A percentile compares a stretch with the other conserved stretches of the same genome.
phyloP scores from a whole-genome alignment of 495 filamentous ascomycete genomes.

The Penicillium antarcticum region DNA sequence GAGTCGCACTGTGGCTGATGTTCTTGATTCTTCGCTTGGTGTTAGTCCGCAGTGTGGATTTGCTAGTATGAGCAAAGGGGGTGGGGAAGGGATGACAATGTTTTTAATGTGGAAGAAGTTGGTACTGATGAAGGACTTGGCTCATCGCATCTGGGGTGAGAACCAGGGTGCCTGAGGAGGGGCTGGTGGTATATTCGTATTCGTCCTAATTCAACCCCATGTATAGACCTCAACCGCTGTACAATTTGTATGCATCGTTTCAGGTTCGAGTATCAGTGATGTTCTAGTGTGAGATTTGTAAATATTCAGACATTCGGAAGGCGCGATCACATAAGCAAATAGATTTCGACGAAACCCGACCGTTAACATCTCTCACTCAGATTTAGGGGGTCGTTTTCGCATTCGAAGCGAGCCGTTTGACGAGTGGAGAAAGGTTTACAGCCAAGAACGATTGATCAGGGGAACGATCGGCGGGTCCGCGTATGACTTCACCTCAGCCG shows the following conservation, averaged over 20 bases:
- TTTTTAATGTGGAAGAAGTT: conserved; percentile 55
- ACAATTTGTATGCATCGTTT: too few species aligned
- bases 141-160: too few species aligned
- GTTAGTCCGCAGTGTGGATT: conserved; percentile 66
- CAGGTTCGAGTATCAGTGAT: too few species aligned
- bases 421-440: neutral
- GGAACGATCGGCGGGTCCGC: neutral
- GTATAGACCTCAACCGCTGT: too few species aligned
- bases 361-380: too few species aligned
- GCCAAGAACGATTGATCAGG: neutral
- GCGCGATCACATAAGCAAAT: too few species aligned
- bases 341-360: too few species aligned
- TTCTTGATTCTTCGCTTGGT: conserved; percentile 51
- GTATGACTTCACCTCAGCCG: neutral
- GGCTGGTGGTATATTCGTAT: too few species aligned
- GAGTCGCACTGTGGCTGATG: conserved; percentile 29
- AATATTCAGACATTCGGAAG: too few species aligned
- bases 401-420: neutral
- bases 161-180: neutral
- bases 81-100: conserved; percentile 53
- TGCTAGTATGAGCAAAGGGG: conserved; percentile 47
- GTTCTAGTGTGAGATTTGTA: too few species aligned
- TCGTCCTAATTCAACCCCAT: too few species aligned
- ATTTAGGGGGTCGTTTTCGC: neutral
- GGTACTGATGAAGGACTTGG: conserved; percentile 23